Conservation (phyloP, 2,329 filamentous ascomycete genomes). For the Sphaceloma murrayae region DNA sequence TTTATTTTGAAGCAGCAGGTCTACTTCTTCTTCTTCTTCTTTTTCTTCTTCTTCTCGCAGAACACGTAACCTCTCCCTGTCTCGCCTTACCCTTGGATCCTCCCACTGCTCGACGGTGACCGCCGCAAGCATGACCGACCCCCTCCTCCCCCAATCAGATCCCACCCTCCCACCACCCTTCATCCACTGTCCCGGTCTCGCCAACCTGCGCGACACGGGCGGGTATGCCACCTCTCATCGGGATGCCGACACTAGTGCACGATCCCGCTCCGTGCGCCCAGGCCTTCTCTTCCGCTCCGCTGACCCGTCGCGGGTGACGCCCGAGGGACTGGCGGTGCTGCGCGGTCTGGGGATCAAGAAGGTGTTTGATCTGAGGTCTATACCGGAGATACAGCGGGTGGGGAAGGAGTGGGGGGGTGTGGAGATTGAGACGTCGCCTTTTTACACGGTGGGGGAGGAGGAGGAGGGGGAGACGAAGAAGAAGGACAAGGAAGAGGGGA, state of each 20-base stretch:
- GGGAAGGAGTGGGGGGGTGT: slow-evolving; percentile 29
- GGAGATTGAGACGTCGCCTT: slow-evolving; percentile 23
- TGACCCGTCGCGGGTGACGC: slow-evolving; percentile 51
- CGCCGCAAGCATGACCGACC: neutral
- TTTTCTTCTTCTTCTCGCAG: too few species aligned
- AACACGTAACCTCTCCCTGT: neutral
- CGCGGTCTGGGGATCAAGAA: slow-evolving; percentile 48
- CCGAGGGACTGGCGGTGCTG: slow-evolving; percentile 45
- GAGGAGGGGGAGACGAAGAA: slow-evolving; percentile 29
- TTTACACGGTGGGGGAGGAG: slow-evolving; percentile 19
- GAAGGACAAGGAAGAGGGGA: slow-evolving; percentile 37
- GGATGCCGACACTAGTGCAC: slow-evolving; percentile 26
- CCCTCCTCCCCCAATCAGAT: slow-evolving; percentile 8
- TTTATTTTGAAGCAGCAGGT: too few species aligned
- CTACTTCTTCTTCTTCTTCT: too few species aligned
- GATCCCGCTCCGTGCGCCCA: slow-evolving; percentile 39
- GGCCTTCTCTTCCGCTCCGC: slow-evolving; percentile 58
- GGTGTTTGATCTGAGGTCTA: slow-evolving; percentile 60
- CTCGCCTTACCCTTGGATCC: neutral
- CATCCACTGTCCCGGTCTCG: slow-evolving; percentile 45
- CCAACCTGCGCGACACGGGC: slow-evolving; percentile 61
- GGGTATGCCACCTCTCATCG: slow-evolving; percentile 38
- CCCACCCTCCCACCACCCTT: slow-evolving; percentile 26
- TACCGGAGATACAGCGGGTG: slow-evolving; percentile 46
- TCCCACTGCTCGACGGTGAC: neutral